Evolutionary conservation across 768 basidiomycete genomes (phyloP).

Genomic region (Calvatia gigantea): DNA sequence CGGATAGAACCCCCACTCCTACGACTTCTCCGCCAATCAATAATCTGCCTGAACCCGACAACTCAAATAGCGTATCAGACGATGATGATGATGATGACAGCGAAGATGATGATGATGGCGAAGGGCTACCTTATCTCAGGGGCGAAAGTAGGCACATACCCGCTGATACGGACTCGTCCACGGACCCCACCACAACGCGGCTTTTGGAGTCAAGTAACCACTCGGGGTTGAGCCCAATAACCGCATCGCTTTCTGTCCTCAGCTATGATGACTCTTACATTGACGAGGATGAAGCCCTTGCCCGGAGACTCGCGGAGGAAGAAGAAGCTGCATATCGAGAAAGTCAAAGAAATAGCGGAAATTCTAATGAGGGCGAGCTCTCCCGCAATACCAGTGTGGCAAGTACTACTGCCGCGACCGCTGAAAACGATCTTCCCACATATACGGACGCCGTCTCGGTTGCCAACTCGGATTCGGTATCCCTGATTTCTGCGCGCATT

Average conservation of each 20-base stretch:
- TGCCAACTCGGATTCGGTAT: not conserved
- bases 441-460: slow-evolving; percentile 2
- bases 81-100: not conserved
- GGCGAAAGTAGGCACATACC: not conserved
- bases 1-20: slow-evolving; percentile 1
- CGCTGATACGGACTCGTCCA: not conserved
- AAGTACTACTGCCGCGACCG: not conserved
- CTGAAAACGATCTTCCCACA: not conserved
- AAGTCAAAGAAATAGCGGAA: slow-evolving; percentile 3
- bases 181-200: not conserved
- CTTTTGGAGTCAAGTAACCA: not conserved
- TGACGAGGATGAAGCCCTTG: slow-evolving; percentile 43
- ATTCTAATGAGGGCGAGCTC: not conserved
- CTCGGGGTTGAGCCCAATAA: not conserved
- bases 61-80: not conserved
- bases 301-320: slow-evolving; percentile 38
- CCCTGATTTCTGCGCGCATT: not conserved
- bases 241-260: not conserved
- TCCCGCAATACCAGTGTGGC: not conserved
- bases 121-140: slow-evolving; percentile 6
- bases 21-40: not conserved
- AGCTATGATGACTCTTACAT: slow-evolving; percentile 9
- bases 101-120: not conserved
- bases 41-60: not conserved
- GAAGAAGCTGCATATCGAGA: slow-evolving; percentile 25